Evolutionary conservation across 805 yeast genomes (phyloP).

Genomic region (Candida coleopterorum): DNA sequence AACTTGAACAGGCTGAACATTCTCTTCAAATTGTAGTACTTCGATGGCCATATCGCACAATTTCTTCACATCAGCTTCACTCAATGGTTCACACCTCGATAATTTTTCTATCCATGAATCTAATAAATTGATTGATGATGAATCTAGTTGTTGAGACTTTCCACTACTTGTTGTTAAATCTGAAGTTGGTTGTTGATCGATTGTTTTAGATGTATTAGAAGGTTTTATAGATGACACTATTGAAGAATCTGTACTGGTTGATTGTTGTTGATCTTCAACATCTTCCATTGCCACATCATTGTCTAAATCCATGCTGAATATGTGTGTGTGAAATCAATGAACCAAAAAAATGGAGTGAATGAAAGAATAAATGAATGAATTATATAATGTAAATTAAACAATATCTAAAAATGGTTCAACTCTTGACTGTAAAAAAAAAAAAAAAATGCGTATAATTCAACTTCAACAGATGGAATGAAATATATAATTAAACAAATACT

Average conservation of each 20-base stretch:
- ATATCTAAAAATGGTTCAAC: too few relatives aligned
- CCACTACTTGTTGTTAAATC: constrained; percentile 24
- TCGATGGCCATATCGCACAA: constrained; percentile 90
- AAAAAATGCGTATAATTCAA: too few relatives aligned
- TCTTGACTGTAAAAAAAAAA: too few relatives aligned
- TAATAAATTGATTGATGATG: constrained; percentile 56
- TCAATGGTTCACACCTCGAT: constrained; percentile 72
- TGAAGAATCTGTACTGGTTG: constrained; percentile 4
- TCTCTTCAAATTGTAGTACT: constrained; percentile 84
- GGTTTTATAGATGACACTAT: constrained; percentile 1
- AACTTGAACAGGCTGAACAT: constrained; percentile 90
- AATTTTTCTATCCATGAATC: constrained; percentile 86
- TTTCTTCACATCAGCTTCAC: constrained; percentile 73
- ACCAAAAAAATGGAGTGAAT: not conserved
- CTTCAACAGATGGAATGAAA: too few relatives aligned
- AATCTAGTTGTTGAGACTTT: constrained; percentile 11
- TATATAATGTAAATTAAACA: too few relatives aligned
- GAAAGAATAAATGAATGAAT: constrained; percentile 1
- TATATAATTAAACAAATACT: too few relatives aligned
- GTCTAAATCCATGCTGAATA: constrained; percentile 58
- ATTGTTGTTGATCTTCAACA: constrained; percentile 46
- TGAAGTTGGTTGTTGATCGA: constrained; percentile 4
- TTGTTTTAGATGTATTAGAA: constrained; percentile 1
- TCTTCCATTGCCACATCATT: constrained; percentile 85
- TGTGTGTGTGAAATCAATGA: too few relatives aligned